Conservation (phyloP, 441 rosid genomes). For the Dalechampia spathulata region DNA sequence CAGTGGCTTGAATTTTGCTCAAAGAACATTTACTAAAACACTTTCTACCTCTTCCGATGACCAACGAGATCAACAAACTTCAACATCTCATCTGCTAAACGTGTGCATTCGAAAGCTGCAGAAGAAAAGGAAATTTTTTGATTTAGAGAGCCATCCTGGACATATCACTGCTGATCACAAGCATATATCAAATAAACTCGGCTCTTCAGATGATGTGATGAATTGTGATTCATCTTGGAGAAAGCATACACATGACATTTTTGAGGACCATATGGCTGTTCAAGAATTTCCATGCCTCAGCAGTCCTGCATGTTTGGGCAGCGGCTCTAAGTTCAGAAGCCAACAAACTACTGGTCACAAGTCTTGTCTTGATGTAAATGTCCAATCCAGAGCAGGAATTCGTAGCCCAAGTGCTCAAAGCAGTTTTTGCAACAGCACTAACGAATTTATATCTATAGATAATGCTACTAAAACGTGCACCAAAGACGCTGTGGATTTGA, state of each 20-base stretch:
- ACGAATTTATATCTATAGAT: neutral
- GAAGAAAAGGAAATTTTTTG: constrained; percentile 11
- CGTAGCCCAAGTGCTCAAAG: constrained; percentile 1
- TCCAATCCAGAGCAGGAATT: constrained; percentile 21
- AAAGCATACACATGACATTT: constrained; percentile 8
- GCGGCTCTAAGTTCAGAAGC: constrained; percentile 21
- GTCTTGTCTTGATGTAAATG: constrained; percentile 14
- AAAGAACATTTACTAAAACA: constrained; percentile 17
- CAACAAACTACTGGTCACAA: constrained; percentile 14
- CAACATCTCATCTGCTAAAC: constrained; percentile 5
- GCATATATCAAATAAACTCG: constrained; percentile 8
- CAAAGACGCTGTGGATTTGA: constrained; percentile 7
- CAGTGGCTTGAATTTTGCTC: constrained; percentile 22
- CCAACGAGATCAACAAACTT: constrained; percentile 22
- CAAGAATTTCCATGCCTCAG: constrained; percentile 47
- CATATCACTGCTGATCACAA: neutral
- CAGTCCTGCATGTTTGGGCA: constrained; percentile 12
- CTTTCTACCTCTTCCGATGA: constrained; percentile 9
- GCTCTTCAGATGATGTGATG: constrained; percentile 13
- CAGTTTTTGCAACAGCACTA: no score
- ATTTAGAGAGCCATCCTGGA: constrained; percentile 14
- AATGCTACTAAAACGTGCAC: constrained; percentile 1
- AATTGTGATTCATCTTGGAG: constrained; percentile 18
- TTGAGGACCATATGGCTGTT: constrained; percentile 24
- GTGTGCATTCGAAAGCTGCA: no score